phyloP scores from a whole-genome alignment of 2,329 filamentous ascomycete species.

The Sphaceloma murrayae region DNA sequence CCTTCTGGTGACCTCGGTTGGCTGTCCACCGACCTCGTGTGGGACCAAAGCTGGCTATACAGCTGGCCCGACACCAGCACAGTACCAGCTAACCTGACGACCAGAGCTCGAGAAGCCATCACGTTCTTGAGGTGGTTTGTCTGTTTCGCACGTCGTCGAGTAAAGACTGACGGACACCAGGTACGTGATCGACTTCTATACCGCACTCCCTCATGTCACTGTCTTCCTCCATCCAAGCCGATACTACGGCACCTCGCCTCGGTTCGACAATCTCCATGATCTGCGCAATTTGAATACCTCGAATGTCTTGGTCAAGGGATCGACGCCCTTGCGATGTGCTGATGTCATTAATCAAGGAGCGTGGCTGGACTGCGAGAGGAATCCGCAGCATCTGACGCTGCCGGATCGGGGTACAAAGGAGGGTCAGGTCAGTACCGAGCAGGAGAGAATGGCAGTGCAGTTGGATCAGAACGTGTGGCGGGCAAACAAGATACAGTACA shows the following conservation, averaged over 20 bases:
- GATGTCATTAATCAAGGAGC: neutral
- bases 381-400: constrained; percentile 22
- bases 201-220: constrained; percentile 25
- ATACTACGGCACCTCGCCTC: constrained; percentile 22
- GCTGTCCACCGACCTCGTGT: neutral
- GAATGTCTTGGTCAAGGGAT: constrained; percentile 22
- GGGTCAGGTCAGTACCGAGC: constrained; percentile 14
- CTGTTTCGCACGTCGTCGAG: neutral
- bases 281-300: constrained; percentile 21
- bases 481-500: no score
- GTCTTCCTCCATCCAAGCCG: constrained; percentile 25
- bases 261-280: constrained; percentile 24
- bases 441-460: constrained; percentile 19
- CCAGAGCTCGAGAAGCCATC: constrained; percentile 31
- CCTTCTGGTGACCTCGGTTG: neutral
- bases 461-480: constrained; percentile 13
- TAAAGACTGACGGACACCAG: constrained; percentile 31
- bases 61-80: neutral
- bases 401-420: constrained; percentile 2
- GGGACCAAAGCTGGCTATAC: neutral
- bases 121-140: constrained; percentile 21
- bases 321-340: constrained; percentile 25
- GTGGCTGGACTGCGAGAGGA: constrained; percentile 10
- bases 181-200: constrained; percentile 39
- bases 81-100: neutral